phyloP scores from a whole-genome alignment of 768 basidiomycete genomes.

The Lanmaoa rubissima region DNA sequence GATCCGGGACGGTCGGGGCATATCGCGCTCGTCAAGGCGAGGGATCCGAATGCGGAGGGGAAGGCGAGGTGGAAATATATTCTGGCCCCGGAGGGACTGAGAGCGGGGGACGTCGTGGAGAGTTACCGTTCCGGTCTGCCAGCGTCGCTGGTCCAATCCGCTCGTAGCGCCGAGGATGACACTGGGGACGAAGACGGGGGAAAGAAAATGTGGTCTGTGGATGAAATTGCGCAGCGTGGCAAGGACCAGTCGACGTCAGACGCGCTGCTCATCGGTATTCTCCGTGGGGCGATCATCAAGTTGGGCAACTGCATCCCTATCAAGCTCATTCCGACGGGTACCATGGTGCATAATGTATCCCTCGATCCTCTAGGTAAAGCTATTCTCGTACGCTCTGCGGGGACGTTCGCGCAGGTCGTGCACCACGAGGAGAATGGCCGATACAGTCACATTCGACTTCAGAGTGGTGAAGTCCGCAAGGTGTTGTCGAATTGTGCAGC shows the following conservation, averaged over 20 bases:
- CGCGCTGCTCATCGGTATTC: slow-evolving; percentile 77
- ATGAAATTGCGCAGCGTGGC: slow-evolving; percentile 22
- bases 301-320: slow-evolving; percentile 93
- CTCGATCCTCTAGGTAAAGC: slow-evolving; percentile 74
- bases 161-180: slow-evolving; percentile 24
- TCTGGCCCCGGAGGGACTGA: slow-evolving; percentile 83
- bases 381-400: slow-evolving; percentile 86
- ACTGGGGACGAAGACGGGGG: neutral
- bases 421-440: slow-evolving; percentile 67
- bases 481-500: slow-evolving; percentile 80
- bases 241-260: slow-evolving; percentile 43
- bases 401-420: slow-evolving; percentile 80
- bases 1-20: slow-evolving; percentile 94
- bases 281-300: slow-evolving; percentile 80
- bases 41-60: slow-evolving; percentile 52
- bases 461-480: slow-evolving; percentile 90
- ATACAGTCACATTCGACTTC: slow-evolving; percentile 81
- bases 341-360: slow-evolving; percentile 83
- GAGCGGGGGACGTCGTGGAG: slow-evolving; percentile 85
- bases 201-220: slow-evolving; percentile 17
- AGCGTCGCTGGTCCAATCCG: slow-evolving; percentile 56
- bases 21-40: slow-evolving; percentile 81
- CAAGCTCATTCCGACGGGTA: slow-evolving; percentile 88
- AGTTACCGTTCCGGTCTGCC: slow-evolving; percentile 85
- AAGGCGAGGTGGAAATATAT: slow-evolving; percentile 82